Conservation (phyloP, 805 yeast species). For the Ogataea glucozyma region DNA sequence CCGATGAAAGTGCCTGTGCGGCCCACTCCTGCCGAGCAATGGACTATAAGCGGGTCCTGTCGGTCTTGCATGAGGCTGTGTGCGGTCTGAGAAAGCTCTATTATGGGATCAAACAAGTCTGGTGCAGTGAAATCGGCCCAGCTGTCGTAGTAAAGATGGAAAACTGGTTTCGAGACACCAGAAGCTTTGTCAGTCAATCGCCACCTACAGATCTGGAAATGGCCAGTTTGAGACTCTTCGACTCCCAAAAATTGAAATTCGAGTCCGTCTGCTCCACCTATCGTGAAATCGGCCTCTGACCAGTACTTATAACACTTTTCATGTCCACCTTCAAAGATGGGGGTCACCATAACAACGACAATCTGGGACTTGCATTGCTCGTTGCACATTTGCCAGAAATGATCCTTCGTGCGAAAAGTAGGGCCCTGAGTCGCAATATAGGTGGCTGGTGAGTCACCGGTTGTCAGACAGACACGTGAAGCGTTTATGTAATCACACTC, state of each 20-base stretch:
- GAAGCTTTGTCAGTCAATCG: constrained; percentile 10
- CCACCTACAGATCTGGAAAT: constrained; percentile 22
- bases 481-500: constrained; percentile 42
- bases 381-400: constrained; percentile 48
- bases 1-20: constrained; percentile 55
- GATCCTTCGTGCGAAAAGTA: constrained; percentile 38
- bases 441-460: constrained; percentile 15
- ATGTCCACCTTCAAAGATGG: constrained; percentile 46
- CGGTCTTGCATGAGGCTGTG: constrained; percentile 7
- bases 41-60: constrained; percentile 40
- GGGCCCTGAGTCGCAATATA: constrained; percentile 79
- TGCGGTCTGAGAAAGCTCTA: constrained; percentile 22
- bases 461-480: constrained; percentile 29
- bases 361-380: constrained; percentile 33
- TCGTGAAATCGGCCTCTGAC: constrained; percentile 23
- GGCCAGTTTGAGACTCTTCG: constrained; percentile 2
- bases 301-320: constrained; percentile 46
- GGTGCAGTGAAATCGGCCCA: constrained; percentile 51
- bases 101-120: constrained; percentile 34
- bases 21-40: constrained; percentile 64
- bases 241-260: constrained; percentile 9
- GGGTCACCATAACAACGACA: constrained; percentile 72
- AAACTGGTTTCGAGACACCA: constrained; percentile 15
- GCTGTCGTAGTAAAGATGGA: constrained; percentile 42
- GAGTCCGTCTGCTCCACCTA: constrained; percentile 7